These are phyloP conservation scores for Triticum dicoccoides DNA, from an alignment of 176 grass and related monocot species.

Conservation along the genomic window DNA sequence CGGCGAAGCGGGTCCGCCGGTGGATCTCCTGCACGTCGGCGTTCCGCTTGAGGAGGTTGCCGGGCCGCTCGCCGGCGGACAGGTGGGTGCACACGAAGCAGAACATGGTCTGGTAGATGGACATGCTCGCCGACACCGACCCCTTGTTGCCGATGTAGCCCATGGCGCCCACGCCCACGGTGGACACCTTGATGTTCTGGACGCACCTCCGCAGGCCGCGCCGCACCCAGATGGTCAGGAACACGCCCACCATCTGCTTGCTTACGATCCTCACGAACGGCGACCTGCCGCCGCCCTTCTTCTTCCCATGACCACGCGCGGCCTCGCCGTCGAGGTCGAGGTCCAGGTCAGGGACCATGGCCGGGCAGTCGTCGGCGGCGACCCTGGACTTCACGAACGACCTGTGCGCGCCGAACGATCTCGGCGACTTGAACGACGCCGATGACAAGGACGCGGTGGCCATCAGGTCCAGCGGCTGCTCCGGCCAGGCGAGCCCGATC, in stretches of 20 bases:
- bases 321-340: conserved; percentile 18
- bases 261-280: conserved; percentile 82
- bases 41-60: conserved; percentile 63
- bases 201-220: conserved; percentile 65
- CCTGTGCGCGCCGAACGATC: conserved; percentile 31
- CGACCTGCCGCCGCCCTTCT: conserved; percentile 26
- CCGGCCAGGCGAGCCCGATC: conserved; percentile 81
- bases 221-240: conserved; percentile 80
- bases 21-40: conserved; percentile 89
- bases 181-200: conserved; percentile 85
- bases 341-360: conserved; percentile 40
- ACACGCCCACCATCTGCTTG: conserved; percentile 95
- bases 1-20: conserved; percentile 59
- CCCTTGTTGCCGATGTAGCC: conserved; percentile 99
- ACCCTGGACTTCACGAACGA: conserved; percentile 40
- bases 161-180: conserved; percentile 95
- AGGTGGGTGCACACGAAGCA: conserved; percentile 91
- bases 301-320: conserved; percentile 20
- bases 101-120: conserved; percentile 90
- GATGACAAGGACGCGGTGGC: conserved; percentile 6
- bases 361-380: conserved; percentile 12
- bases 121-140: conserved; percentile 90
- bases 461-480: conserved; percentile 77
- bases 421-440: conserved; percentile 46
- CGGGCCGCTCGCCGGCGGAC: conserved; percentile 68